phyloP scores from a whole-genome alignment of 2,329 filamentous ascomycete genomes.

The Colletotrichum sp. region DNA sequence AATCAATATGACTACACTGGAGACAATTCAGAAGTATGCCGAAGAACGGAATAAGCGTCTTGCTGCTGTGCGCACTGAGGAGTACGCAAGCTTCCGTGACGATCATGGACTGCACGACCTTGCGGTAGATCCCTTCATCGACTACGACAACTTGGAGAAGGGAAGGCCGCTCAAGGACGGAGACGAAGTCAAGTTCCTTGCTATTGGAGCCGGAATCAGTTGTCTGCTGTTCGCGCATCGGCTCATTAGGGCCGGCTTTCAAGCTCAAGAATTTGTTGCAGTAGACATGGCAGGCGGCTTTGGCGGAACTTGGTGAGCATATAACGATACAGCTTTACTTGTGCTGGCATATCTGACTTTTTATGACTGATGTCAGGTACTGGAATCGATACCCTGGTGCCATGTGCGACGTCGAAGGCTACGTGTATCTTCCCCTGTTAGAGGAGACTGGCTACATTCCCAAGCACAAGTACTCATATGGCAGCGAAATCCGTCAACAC shows the following conservation, averaged over 20 bases:
- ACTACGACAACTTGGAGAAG: background rate
- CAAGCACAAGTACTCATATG: conserved; percentile 34
- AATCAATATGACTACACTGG: background rate
- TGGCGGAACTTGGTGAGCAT: background rate
- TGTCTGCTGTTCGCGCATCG: background rate
- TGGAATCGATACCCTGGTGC: conserved; percentile 56
- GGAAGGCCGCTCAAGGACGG: background rate
- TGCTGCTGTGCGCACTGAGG: background rate
- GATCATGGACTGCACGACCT: background rate
- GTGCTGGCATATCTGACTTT: background rate
- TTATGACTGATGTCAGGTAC: conserved; percentile 47
- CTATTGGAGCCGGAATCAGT: background rate
- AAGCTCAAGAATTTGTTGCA: background rate
- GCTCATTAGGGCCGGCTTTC: background rate
- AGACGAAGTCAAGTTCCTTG: background rate
- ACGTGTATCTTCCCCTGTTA: conserved; percentile 11
- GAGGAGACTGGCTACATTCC: conserved; percentile 18
- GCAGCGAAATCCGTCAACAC: conserved; percentile 46
- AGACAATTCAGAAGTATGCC: background rate
- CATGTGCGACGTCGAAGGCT: conserved; percentile 61
- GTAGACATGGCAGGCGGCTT: background rate
- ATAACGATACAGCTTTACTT: rapidly evolving
- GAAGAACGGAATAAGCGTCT: background rate
- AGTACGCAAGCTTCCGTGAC: background rate
- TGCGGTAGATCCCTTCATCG: background rate